A percentile compares a stretch with the other conserved stretches of the same genome.
These are phyloP conservation scores for Piromyces finnis DNA, from an alignment of 192 early-diverging fungal genomes.

Conservation along the genomic window DNA sequence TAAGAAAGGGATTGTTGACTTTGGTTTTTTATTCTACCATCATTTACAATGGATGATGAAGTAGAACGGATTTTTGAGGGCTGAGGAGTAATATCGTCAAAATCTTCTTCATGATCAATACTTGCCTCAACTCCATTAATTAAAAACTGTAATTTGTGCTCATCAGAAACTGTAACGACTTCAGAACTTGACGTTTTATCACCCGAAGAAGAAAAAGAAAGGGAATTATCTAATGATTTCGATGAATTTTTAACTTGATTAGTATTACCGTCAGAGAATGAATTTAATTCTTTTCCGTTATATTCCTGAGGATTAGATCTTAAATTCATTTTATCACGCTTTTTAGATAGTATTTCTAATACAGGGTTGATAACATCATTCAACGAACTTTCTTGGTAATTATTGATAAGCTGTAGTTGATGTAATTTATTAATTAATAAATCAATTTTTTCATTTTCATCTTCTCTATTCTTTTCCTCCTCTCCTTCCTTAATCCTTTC, in stretches of 20 bases:
- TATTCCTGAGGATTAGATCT: too few species aligned
- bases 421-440: neutral
- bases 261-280: neutral
- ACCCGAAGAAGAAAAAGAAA: too few species aligned
- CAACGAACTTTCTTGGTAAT: neutral
- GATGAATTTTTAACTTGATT: too few species aligned
- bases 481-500: conserved; percentile 34
- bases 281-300: neutral
- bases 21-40: too few species aligned
- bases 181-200: too few species aligned
- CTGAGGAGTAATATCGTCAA: neutral
- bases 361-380: neutral
- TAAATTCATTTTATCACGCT: neutral
- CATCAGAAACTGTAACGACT: too few species aligned
- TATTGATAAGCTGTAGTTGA: neutral
- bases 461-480: neutral
- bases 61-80: neutral
- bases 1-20: neutral
- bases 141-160: neutral
- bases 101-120: neutral
- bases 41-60: too few species aligned
- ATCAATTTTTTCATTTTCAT: neutral
- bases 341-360: neutral
- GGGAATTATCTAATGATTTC: too few species aligned
- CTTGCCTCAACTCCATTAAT: neutral